Percentiles rank a stretch among this genome's conserved stretches.
These are phyloP conservation scores for Magnusiomyces fungicola DNA, from an alignment of 1,139 yeast genomes.

Conservation along the genomic window DNA sequence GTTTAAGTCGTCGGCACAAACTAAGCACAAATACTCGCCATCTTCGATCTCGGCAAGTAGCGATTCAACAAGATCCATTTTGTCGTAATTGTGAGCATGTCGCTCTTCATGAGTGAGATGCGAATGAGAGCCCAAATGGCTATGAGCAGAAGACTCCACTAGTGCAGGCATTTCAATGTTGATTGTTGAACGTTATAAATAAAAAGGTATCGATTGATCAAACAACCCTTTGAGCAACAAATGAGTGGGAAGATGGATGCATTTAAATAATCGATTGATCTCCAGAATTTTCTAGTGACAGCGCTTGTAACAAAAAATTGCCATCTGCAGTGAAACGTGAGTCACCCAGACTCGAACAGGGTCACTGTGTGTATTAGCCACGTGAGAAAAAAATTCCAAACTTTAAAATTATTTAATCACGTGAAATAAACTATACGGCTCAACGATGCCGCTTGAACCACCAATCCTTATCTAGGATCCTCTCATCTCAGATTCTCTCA, in stretches of 20 bases:
- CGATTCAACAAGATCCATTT: conserved; percentile 28
- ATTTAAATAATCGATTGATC: not conserved
- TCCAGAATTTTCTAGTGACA: not conserved
- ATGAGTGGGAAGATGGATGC: too few species aligned
- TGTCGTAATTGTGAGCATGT: conserved; percentile 9
- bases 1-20: conserved; percentile 77
- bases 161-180: too few species aligned
- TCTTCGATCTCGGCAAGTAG: conserved; percentile 49
- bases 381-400: too few species aligned
- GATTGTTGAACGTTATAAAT: too few species aligned
- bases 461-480: too few species aligned
- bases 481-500: not conserved
- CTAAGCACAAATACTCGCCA: conserved; percentile 69
- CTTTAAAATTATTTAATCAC: not conserved
- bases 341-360: not conserved
- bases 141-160: too few species aligned
- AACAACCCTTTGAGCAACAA: too few species aligned
- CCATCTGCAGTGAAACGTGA: not conserved
- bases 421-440: not conserved
- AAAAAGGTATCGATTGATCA: too few species aligned
- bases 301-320: not conserved
- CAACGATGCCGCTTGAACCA: too few species aligned
- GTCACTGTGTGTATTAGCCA: too few species aligned
- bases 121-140: too few species aligned
- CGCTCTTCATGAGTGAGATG: too few species aligned